Percentiles rank a stretch among this genome's conserved stretches.
These are phyloP conservation scores for Discostella stelligeroides DNA, from an alignment of 108 stramenopile genomes.

Conservation along the genomic window DNA sequence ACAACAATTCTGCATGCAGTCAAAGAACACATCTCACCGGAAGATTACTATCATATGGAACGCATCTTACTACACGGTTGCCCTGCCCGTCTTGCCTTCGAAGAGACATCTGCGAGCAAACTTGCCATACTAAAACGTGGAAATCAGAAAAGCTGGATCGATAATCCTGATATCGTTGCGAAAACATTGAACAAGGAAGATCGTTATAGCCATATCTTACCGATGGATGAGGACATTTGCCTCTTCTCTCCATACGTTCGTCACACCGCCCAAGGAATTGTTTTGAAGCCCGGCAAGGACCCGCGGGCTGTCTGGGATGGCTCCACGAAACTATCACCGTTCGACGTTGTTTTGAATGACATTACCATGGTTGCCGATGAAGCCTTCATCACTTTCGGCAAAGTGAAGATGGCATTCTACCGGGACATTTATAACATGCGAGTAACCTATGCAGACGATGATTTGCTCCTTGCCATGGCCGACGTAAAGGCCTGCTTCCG, in stretches of 20 bases:
- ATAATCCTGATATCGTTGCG: neutral
- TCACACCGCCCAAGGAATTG: neutral
- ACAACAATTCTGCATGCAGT: neutral
- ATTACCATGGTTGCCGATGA: neutral
- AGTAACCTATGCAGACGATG: neutral
- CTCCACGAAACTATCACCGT: neutral
- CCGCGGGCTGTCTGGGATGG: neutral
- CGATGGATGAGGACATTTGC: neutral
- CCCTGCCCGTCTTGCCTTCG: neutral
- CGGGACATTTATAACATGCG: neutral
- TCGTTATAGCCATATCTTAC: neutral
- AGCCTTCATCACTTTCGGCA: neutral
- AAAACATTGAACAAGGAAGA: conserved; percentile 10
- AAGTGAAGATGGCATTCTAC: neutral
- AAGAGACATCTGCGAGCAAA: neutral
- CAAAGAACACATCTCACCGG: neutral
- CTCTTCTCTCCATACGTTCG: neutral
- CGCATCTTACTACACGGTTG: neutral
- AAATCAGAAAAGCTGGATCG: neutral
- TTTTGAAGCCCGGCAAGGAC: neutral
- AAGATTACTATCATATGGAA: neutral
- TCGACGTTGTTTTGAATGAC: neutral
- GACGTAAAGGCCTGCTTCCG: neutral
- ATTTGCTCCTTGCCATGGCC: neutral
- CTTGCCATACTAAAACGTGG: neutral